Evolutionary conservation across 345 rosid species (phyloP), one percentile per base, ranked within the genome.

Genomic region (Melastoma malabathricum): DNA sequence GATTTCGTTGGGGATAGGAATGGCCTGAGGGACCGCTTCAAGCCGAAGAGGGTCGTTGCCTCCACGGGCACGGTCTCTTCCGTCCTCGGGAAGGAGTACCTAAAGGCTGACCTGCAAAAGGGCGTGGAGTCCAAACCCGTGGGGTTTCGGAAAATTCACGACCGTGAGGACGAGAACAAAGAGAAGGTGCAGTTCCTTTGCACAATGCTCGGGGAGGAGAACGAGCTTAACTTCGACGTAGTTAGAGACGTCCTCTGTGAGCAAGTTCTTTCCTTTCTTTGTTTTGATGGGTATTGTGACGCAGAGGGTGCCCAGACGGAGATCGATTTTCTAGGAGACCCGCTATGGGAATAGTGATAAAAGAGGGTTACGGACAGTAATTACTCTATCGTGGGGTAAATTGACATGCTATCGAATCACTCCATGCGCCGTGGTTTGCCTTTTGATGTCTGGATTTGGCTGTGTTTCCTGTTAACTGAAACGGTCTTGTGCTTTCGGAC

Each of bases 61-160:
- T 70, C 70, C 0, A 74, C 92, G 29, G 96, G 98, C 47, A 90
- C 80, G 61, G 89, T 86, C 44, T 81, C 96, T n/a, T 73, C 87
- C 10, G 66, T 90, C 64, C 51, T 86, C 44, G 89, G 85, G 17
- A 90, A 84, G 69, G 98, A 82, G 5, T 86, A 90, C 48, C 56
- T 79, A 48, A 86, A 66, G 58, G 67, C 72, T 1, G 72, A 69
- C 18, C 68, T 67, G 18, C 38, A 60, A 51, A 77, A 64, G 44
- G 66, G 58, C 25, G 48, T 64, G 49, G 15, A 6, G 3, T 29
- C 50, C 20, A 64, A 51, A 38, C 47, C 55, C 46, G 72, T 66
- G 43, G 68, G 48, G 31, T 52, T 55, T 51, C 45, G 48, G 49
- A 48, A 43, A 7, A 63, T 64, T 18, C 70, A 34, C 58, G 51